A percentile compares a stretch with the other conserved stretches of the same genome.
These are phyloP conservation scores for Gloeostereum incarnatum DNA, from an alignment of 768 basidiomycete species.

Conservation along the genomic window DNA sequence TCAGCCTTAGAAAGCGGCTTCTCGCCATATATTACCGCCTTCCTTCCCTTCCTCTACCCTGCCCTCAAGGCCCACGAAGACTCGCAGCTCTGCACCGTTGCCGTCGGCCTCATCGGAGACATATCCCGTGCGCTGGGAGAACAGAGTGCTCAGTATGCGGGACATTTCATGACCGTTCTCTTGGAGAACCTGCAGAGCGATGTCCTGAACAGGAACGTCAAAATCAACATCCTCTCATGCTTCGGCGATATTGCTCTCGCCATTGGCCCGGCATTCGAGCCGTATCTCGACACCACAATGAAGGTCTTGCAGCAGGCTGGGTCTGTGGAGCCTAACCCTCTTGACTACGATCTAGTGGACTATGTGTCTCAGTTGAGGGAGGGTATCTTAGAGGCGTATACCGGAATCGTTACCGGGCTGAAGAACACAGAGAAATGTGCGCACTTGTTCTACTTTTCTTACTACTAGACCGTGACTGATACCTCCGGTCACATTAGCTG, in stretches of 20 bases:
- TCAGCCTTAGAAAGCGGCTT: constrained; percentile 72
- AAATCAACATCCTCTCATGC: constrained; percentile 91
- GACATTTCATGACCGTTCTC: constrained; percentile 86
- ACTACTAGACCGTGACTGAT: background rate
- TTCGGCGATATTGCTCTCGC: constrained; percentile 97
- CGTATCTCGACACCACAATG: constrained; percentile 88
- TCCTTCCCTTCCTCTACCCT: constrained; percentile 78
- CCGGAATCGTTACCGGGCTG: constrained; percentile 85
- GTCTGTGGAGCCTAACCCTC: constrained; percentile 75
- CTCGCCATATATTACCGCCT: constrained; percentile 74
- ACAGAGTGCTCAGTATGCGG: constrained; percentile 72
- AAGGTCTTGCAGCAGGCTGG: constrained; percentile 87
- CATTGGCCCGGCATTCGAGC: constrained; percentile 77
- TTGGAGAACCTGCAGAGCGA: constrained; percentile 88
- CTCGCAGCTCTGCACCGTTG: constrained; percentile 90
- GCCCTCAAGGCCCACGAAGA: constrained; percentile 93
- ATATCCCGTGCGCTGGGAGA: constrained; percentile 92
- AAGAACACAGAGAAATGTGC: constrained; percentile 77
- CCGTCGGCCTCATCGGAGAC: constrained; percentile 93
- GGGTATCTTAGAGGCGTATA: constrained; percentile 95
- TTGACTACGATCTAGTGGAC: constrained; percentile 86
- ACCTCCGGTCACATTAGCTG: no score
- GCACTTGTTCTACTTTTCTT: background rate
- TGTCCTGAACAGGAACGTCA: constrained; percentile 86
- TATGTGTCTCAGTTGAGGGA: constrained; percentile 88